A percentile compares a stretch with the other conserved stretches of the same genome.
phyloP scores from a whole-genome alignment of 139 green algal species.

The Auxenochlorella protothecoides region DNA sequence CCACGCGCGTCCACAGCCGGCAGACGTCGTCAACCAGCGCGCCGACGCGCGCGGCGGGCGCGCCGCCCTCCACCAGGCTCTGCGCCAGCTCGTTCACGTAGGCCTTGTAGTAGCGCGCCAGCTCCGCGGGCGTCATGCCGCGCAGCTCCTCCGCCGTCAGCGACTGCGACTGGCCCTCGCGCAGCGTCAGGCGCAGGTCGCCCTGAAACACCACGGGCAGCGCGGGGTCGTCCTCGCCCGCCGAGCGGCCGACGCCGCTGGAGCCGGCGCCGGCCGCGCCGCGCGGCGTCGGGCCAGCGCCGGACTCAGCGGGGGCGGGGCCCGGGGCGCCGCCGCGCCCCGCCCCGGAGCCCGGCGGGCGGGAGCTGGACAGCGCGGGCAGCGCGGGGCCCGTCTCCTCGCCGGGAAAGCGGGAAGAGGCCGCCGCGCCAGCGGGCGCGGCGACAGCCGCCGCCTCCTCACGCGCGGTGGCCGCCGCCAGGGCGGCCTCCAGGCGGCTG shows the following conservation, averaged over 20 bases:
- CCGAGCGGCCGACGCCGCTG: slow-evolving; percentile 1
- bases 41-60: slow-evolving; percentile 1
- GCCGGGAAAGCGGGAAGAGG: not conserved
- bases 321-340: not conserved
- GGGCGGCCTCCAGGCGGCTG: slow-evolving; percentile 8
- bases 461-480: slow-evolving; percentile 9
- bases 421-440: not conserved
- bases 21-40: slow-evolving; percentile 15
- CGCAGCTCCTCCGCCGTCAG: slow-evolving; percentile 14
- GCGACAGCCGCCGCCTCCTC: slow-evolving; percentile 7
- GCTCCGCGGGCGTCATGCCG: slow-evolving; percentile 18
- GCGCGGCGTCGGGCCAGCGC: not conserved
- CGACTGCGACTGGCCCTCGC: slow-evolving; percentile 11
- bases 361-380: no score
- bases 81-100: slow-evolving; percentile 32
- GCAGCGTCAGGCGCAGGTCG: slow-evolving; percentile 19
- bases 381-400: not conserved
- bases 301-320: no score
- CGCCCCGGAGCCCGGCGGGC: not conserved
- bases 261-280: not conserved
- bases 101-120: slow-evolving; percentile 28
- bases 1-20: slow-evolving; percentile 8
- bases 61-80: slow-evolving; percentile 13
- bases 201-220: slow-evolving; percentile 9
- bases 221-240: slow-evolving; percentile 7